Evolutionary conservation across 257 asterid species (phyloP), one percentile per base, ranked within the genome.

Genomic region (Solanum bukasovii): DNA sequence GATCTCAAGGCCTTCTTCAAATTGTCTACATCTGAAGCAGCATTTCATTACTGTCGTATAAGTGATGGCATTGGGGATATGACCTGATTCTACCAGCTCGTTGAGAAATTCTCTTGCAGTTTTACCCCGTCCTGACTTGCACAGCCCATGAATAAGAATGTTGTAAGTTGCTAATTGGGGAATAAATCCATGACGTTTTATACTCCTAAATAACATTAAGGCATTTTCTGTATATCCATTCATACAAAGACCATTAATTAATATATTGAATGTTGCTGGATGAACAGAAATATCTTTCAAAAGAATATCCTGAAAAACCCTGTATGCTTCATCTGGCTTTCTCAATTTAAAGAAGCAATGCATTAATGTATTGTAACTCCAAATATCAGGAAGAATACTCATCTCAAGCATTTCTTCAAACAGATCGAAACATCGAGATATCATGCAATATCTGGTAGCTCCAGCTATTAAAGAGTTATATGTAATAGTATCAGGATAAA

Each of bases 361-460:
- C 96, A 97, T 96, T 92, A 97, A 89, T 16, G 93, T 97, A 89
- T 97, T 96, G 73, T 97, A 97, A 90, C 96, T 96, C 98, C 98
- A 94, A 65, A 93, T 86, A 86, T 96, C 96, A 18, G 99, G 99
- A 86, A 33, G 14, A 87, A 97, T 89, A 49, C 94, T 95, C 79
- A 71, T 84, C 9, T 86, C 90, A 56, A 91, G 90, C 99, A 96
- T 97, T 92, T 93, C 98, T 6, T 93, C 93, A 35, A 97, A 90
- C 94, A 97, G 89, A 90, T 90, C 93, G 61, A 93, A 88, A 86
- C 96, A 95, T 46, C 68, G 87, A 74, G 94, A 71, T 72, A 94
- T 61, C 3, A 90, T 92, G 49, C 90, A 86, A 82, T 89, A 90
- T 88, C 93, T 92, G 34, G 93, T 87, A 52, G 99, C 98, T 77